phyloP scores from a whole-genome alignment of 192 early-diverging fungal species.

The Backusella circina region DNA sequence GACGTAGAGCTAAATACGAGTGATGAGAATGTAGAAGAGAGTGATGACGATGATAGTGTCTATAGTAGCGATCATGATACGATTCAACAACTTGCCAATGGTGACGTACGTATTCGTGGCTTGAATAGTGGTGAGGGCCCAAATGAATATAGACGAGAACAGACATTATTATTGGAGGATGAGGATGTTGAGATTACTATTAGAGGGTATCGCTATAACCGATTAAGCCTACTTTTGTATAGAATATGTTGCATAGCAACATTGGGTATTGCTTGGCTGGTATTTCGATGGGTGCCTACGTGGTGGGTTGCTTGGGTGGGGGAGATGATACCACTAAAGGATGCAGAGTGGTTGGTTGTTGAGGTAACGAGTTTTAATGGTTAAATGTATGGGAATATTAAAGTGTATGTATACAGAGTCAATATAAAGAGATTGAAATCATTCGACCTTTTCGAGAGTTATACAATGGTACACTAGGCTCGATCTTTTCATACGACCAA shows the following conservation, averaged over 20 bases:
- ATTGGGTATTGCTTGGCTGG: constrained; percentile 66
- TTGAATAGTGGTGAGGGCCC: constrained; percentile 1
- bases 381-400: too few species aligned
- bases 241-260: constrained; percentile 61
- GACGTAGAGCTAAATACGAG: constrained; percentile 13
- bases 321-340: constrained; percentile 54
- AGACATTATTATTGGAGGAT: constrained; percentile 57
- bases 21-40: constrained; percentile 4
- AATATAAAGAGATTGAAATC: constrained; percentile 58
- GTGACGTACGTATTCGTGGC: background rate
- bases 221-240: constrained; percentile 54
- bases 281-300: constrained; percentile 84
- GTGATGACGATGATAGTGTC: background rate
- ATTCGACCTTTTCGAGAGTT: constrained; percentile 51
- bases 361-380: constrained; percentile 31
- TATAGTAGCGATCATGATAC: background rate
- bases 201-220: constrained; percentile 59
- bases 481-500: constrained; percentile 59
- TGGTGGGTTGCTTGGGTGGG: constrained; percentile 73
- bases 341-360: constrained; percentile 72
- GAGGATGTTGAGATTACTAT: constrained; percentile 67
- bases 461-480: constrained; percentile 65
- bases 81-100: background rate
- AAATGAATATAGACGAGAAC: constrained; percentile 12
- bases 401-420: constrained; percentile 39